A percentile compares a stretch with the other conserved stretches of the same genome.
Conservation (phyloP, 371 early-diverging fungal species). For the Gilbertella persicaria region DNA sequence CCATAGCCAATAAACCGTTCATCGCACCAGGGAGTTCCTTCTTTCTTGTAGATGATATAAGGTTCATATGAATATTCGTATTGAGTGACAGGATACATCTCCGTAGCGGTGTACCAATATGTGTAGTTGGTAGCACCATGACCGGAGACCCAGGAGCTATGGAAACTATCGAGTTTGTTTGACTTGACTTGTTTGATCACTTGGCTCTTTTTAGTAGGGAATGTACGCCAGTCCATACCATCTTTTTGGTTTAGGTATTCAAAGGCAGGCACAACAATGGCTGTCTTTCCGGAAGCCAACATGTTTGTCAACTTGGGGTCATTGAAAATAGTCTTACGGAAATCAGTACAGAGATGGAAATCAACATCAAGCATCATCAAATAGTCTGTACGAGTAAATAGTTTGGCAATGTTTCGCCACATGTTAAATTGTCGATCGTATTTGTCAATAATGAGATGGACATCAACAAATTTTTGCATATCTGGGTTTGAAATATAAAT, state of each 20-base stretch:
- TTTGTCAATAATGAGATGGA: slow-evolving; percentile 64
- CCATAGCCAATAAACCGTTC: slow-evolving; percentile 77
- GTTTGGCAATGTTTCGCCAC: slow-evolving; percentile 71
- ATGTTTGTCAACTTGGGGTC: slow-evolving; percentile 36
- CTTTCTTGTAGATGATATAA: slow-evolving; percentile 62
- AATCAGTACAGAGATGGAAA: slow-evolving; percentile 66
- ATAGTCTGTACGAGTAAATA: slow-evolving; percentile 68
- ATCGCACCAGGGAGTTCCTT: slow-evolving; percentile 69
- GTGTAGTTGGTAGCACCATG: slow-evolving; percentile 66
- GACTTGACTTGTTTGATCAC: slow-evolving; percentile 42
- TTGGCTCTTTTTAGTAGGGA: slow-evolving; percentile 54
- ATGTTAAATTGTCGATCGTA: slow-evolving; percentile 72
- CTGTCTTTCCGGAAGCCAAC: slow-evolving; percentile 48
- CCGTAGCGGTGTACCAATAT: slow-evolving; percentile 52
- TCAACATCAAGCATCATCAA: slow-evolving; percentile 74
- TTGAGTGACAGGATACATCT: slow-evolving; percentile 53
- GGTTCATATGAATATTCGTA: slow-evolving; percentile 71
- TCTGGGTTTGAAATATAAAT: slow-evolving; percentile 51
- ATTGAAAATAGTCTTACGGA: slow-evolving; percentile 44
- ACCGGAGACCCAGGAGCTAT: slow-evolving; percentile 58
- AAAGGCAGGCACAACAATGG: slow-evolving; percentile 67
- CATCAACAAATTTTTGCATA: slow-evolving; percentile 62
- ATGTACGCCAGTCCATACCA: slow-evolving; percentile 51
- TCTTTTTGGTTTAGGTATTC: slow-evolving; percentile 60
- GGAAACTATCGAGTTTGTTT: slow-evolving; percentile 64